phyloP scores from a whole-genome alignment of 1,284 basidiomycete species.

The Moesziomyces sp. region DNA sequence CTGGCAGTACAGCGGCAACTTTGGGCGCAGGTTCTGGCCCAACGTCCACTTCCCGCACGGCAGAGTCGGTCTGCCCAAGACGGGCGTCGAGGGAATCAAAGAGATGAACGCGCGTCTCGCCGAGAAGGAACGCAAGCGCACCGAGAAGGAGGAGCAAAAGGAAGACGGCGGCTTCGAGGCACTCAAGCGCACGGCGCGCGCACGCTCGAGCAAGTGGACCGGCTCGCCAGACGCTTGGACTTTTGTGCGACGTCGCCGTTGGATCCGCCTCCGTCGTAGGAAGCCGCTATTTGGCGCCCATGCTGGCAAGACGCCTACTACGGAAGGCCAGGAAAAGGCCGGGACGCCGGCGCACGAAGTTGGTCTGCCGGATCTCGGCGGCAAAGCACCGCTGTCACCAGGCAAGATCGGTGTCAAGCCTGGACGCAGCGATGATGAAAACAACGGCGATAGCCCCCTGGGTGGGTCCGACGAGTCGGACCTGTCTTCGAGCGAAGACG shows the following conservation, averaged over 20 bases:
- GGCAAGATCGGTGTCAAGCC: slow-evolving; percentile 21
- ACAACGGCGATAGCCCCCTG: slow-evolving; percentile 23
- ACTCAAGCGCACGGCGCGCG: slow-evolving; percentile 55
- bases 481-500: slow-evolving; percentile 37
- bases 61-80: slow-evolving; percentile 42
- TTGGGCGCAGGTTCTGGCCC: slow-evolving; percentile 53
- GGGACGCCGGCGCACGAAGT: slow-evolving; percentile 23
- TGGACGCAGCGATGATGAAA: slow-evolving; percentile 31
- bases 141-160: slow-evolving; percentile 45
- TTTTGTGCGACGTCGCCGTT: slow-evolving; percentile 63
- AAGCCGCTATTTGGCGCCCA: slow-evolving; percentile 22
- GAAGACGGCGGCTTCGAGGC: slow-evolving; percentile 65
- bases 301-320: slow-evolving; percentile 4
- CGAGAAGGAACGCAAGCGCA: slow-evolving; percentile 34
- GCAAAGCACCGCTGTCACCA: slow-evolving; percentile 1
- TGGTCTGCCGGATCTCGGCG: slow-evolving; percentile 1
- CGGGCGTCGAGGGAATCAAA: slow-evolving; percentile 37
- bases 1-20: slow-evolving; percentile 66
- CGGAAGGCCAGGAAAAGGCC: slow-evolving; percentile 3
- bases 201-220: slow-evolving; percentile 56
- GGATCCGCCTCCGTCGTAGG: slow-evolving; percentile 61
- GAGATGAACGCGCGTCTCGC: slow-evolving; percentile 50
- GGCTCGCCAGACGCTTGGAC: slow-evolving; percentile 54
- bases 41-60: slow-evolving; percentile 45
- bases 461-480: slow-evolving; percentile 38